A percentile compares a stretch with the other conserved stretches of the same genome.
phyloP scores from a whole-genome alignment of 2,329 filamentous ascomycete genomes.

The Pseudogymnoascus sp. region DNA sequence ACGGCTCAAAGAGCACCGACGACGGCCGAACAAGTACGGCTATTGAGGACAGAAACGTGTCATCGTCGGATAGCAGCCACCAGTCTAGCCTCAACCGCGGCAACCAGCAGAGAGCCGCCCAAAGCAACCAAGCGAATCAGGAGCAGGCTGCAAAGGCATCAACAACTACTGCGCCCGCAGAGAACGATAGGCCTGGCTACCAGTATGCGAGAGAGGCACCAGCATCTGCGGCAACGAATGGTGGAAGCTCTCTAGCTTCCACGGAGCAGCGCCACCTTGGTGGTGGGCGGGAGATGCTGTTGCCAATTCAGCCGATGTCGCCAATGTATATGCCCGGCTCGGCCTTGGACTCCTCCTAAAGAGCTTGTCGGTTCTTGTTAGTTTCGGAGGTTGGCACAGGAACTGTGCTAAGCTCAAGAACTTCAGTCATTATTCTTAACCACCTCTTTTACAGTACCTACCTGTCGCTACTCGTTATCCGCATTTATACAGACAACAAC shows the following conservation, averaged over 20 bases:
- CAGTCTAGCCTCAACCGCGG: constrained; percentile 31
- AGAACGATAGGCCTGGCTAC: neutral
- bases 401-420: neutral
- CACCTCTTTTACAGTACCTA: neutral
- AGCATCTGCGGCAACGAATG: neutral
- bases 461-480: neutral
- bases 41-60: constrained; percentile 45
- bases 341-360: neutral
- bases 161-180: neutral
- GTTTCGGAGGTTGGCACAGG: neutral
- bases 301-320: neutral
- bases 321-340: constrained; percentile 4
- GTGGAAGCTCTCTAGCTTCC: neutral
- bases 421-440: neutral
- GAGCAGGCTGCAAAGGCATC: neutral
- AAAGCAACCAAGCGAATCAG: neutral
- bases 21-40: constrained; percentile 25
- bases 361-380: neutral
- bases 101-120: neutral
- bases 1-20: constrained; percentile 29
- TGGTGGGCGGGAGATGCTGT: neutral
- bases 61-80: constrained; percentile 58
- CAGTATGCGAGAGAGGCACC: neutral
- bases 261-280: neutral
- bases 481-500: neutral